Conservation (phyloP, 176 grass and related monocot species). For the Triticum dicoccoides region DNA sequence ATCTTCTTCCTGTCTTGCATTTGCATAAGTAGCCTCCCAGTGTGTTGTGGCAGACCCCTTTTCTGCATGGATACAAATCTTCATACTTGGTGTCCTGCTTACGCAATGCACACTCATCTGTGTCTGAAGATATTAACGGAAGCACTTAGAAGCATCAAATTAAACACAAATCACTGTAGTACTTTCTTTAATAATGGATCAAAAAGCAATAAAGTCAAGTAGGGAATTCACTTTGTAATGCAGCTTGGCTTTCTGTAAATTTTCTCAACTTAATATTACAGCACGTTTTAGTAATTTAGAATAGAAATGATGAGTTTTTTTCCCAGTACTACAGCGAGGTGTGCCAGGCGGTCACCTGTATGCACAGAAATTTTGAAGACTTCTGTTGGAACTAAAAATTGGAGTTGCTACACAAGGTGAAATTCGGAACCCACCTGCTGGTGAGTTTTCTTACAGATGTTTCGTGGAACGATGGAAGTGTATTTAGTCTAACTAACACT, state of each 20-base stretch:
- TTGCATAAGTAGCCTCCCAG: not conserved
- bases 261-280: not conserved
- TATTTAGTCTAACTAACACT: not conserved
- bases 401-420: not conserved
- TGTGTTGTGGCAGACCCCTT: not conserved
- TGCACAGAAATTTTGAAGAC: not conserved
- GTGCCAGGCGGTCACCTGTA: not conserved
- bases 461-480: not conserved
- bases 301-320: not conserved
- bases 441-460: not conserved
- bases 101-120: not conserved
- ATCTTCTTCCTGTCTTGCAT: not conserved
- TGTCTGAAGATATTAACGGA: not conserved
- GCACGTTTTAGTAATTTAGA: not conserved
- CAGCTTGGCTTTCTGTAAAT: not conserved
- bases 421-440: not conserved
- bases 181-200: not conserved
- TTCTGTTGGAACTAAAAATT: not conserved
- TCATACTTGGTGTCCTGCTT: not conserved
- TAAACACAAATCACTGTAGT: not conserved
- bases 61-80: not conserved
- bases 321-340: not conserved
- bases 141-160: not conserved
- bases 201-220: not conserved
- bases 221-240: not conserved